Evolutionary conservation across 1,284 basidiomycete species (phyloP).

Genomic region (Coniophora puteana): DNA sequence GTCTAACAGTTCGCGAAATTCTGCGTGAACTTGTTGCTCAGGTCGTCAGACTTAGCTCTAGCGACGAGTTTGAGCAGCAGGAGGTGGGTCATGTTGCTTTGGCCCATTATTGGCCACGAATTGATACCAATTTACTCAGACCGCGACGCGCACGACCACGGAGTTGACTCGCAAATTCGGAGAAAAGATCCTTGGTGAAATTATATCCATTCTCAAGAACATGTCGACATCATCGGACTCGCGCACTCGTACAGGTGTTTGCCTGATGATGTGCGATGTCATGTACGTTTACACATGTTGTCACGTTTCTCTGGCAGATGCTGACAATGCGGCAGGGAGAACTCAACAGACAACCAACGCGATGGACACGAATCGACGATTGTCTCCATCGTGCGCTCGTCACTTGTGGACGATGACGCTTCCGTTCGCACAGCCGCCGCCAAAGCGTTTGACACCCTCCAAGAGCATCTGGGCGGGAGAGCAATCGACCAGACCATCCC

Average conservation of each 20-base stretch:
- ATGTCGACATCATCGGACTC: slow-evolving; percentile 72
- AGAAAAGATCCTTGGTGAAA: slow-evolving; percentile 86
- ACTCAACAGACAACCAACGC: slow-evolving; percentile 81
- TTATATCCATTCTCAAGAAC: slow-evolving; percentile 73
- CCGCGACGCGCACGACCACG: slow-evolving; percentile 79
- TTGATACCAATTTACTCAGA: slow-evolving; percentile 50
- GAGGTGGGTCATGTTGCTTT: slow-evolving; percentile 57
- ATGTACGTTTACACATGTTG: slow-evolving; percentile 49
- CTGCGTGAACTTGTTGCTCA: slow-evolving; percentile 83
- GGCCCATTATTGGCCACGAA: too few species aligned
- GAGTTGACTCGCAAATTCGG: slow-evolving; percentile 97
- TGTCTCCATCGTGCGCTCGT: slow-evolving; percentile 79
- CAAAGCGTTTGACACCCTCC: slow-evolving; percentile 89
- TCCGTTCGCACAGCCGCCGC: slow-evolving; percentile 92
- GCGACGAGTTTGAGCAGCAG: slow-evolving; percentile 82
- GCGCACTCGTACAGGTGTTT: slow-evolving; percentile 84
- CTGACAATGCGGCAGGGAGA: slow-evolving; percentile 52
- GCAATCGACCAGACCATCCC: slow-evolving; percentile 98
- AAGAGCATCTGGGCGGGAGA: slow-evolving; percentile 85
- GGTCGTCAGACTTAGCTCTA: slow-evolving; percentile 74
- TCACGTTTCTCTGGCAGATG: neutral
- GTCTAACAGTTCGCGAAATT: slow-evolving; percentile 80
- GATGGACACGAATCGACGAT: slow-evolving; percentile 92
- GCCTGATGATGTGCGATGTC: slow-evolving; percentile 84
- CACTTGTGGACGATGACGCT: slow-evolving; percentile 86